These are phyloP conservation scores for Pulveroboletus sp. DNA, from an alignment of 768 basidiomycete species.

Conservation along the genomic window DNA sequence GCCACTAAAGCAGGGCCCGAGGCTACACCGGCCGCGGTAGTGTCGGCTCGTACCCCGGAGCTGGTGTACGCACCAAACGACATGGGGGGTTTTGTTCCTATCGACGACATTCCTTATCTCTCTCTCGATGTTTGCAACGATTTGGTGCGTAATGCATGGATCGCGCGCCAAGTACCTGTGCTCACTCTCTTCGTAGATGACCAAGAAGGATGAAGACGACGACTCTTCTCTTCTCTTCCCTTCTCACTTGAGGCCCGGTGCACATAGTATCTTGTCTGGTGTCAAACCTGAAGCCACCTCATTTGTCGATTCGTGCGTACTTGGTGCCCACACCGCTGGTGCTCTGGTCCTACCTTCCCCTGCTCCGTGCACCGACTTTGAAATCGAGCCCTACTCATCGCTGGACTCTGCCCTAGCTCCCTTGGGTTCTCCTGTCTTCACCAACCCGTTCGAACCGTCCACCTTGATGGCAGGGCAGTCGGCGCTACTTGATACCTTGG, in stretches of 20 bases:
- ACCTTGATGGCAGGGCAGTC: slow-evolving; percentile 1
- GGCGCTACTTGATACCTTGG: slow-evolving; percentile 20
- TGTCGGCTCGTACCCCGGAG: slow-evolving; percentile 17
- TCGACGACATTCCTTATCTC: slow-evolving; percentile 33
- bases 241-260: slow-evolving; percentile 19
- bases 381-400: slow-evolving; percentile 5
- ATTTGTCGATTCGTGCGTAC: slow-evolving; percentile 26
- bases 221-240: slow-evolving; percentile 11
- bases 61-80: slow-evolving; percentile 6
- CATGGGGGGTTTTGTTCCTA: slow-evolving; percentile 29
- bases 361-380: slow-evolving; percentile 8
- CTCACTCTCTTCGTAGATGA: slow-evolving; percentile 14
- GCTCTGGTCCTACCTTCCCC: slow-evolving; percentile 1
- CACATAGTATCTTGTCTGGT: slow-evolving; percentile 22
- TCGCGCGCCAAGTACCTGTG: background rate
- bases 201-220: background rate
- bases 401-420: slow-evolving; percentile 9
- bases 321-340: slow-evolving; percentile 14
- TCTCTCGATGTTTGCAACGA: slow-evolving; percentile 22
- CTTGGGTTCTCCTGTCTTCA: slow-evolving; percentile 27
- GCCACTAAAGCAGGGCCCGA: background rate
- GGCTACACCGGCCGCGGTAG: background rate
- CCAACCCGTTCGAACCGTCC: slow-evolving; percentile 26
- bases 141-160: slow-evolving; percentile 14
- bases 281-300: slow-evolving; percentile 27